Evolutionary conservation across 2,329 filamentous ascomycete genomes (phyloP).

Genomic region (Verticillium albo-atrum): DNA sequence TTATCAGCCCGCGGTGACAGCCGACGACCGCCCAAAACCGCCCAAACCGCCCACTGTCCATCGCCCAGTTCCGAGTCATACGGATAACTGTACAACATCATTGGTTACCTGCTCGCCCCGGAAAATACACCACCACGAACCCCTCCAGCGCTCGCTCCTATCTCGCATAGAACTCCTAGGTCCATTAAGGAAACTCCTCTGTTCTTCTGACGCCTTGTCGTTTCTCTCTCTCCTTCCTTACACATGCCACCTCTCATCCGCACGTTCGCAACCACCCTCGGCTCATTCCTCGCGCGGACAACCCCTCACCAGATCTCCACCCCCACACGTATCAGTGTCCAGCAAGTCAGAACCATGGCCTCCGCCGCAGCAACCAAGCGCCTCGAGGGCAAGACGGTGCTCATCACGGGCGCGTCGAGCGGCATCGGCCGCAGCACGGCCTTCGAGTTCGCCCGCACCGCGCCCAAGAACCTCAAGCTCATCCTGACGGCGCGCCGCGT

Average conservation of each 20-base stretch:
- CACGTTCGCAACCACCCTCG: conserved; percentile 1
- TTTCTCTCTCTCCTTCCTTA: not conserved
- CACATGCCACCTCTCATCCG: not conserved
- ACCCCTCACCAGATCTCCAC: conserved; percentile 4
- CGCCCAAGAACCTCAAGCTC: conserved; percentile 73
- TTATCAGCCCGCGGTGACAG: not conserved
- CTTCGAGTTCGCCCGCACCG: conserved; percentile 87
- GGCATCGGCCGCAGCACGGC: conserved; percentile 83
- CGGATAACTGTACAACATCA: not conserved
- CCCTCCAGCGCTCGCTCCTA: not conserved
- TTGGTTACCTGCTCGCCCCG: not conserved
- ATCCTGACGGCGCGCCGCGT: conserved; percentile 85
- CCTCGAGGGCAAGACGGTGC: conserved; percentile 86
- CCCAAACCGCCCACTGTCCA: not conserved
- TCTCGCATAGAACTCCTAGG: not conserved
- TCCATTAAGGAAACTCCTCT: not conserved
- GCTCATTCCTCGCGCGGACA: conserved; percentile 4
- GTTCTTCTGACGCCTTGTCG: not conserved
- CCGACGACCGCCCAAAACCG: not conserved
- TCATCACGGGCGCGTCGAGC: conserved; percentile 89
- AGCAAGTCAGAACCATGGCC: conserved; percentile 30
- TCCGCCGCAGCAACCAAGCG: conserved; percentile 69
- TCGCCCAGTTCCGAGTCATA: not conserved
- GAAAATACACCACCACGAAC: not conserved
- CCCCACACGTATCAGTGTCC: conserved; percentile 2